Conservation (phyloP, 2,329 filamentous ascomycete genomes). For the Cordyceps javanica region DNA sequence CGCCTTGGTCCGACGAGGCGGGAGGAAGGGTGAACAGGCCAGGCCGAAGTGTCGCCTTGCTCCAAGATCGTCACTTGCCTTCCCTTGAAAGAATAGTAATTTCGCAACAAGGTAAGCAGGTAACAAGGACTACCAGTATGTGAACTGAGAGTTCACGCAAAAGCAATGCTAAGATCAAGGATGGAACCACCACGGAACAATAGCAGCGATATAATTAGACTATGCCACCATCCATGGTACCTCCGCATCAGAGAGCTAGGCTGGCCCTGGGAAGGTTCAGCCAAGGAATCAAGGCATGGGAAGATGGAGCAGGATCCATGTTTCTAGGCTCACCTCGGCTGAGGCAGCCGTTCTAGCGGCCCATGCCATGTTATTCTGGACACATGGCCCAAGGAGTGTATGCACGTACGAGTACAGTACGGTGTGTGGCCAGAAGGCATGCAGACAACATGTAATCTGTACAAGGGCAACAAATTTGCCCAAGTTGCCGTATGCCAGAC, state of each 20-base stretch:
- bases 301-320: conserved; percentile 12
- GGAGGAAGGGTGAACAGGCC: not conserved
- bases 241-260: conserved; percentile 11
- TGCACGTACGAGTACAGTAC: conserved; percentile 7
- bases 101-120: not conserved
- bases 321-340: conserved; percentile 12
- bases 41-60: not conserved
- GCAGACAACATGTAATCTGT: not conserved
- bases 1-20: not conserved
- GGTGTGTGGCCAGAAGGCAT: conserved; percentile 1
- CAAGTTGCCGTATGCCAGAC: not conserved
- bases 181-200: conserved; percentile 12
- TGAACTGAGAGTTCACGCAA: conserved; percentile 10
- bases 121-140: not conserved
- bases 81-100: not conserved
- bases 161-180: conserved; percentile 12
- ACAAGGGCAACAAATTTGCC: conserved; percentile 2
- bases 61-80: not conserved
- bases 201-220: conserved; percentile 13
- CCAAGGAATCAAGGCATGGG: conserved; percentile 8
- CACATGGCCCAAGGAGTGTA: conserved; percentile 6
- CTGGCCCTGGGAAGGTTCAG: conserved; percentile 2
- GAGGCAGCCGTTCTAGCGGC: conserved; percentile 8
- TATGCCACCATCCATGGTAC: conserved; percentile 1
- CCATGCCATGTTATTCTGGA: conserved; percentile 6